phyloP scores from a whole-genome alignment of 2,329 filamentous ascomycete species.

The Diaporthe velutina region DNA sequence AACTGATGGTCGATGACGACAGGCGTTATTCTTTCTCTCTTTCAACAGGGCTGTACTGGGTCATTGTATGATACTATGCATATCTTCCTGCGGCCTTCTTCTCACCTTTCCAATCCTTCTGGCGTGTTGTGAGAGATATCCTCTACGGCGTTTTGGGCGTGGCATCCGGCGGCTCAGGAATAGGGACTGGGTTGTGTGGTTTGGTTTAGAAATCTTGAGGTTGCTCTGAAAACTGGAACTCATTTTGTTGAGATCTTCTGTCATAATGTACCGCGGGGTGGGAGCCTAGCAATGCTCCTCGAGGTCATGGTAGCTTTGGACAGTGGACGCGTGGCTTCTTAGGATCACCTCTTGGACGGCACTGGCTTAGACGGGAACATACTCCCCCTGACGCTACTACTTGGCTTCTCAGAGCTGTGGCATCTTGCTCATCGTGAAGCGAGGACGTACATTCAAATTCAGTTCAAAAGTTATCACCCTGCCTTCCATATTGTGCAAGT shows the following conservation, averaged over 20 bases:
- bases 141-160: conserved; percentile 40
- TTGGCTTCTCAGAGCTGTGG: background rate
- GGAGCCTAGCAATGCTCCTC: background rate
- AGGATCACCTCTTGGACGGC: background rate
- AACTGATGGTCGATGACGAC: background rate
- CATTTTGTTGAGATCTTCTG: background rate
- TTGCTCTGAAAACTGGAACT: conserved; percentile 20
- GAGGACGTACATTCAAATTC: conserved; percentile 18
- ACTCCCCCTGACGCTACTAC: background rate
- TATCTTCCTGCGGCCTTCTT: conserved; percentile 35
- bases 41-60: conserved; percentile 28
- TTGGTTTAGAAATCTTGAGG: conserved; percentile 28
- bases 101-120: conserved; percentile 35
- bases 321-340: background rate
- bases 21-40: conserved; percentile 7
- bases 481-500: background rate
- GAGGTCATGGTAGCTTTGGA: background rate
- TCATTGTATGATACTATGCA: conserved; percentile 39
- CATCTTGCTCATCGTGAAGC: background rate
- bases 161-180: conserved; percentile 33
- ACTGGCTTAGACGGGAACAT: background rate
- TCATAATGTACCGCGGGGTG: conserved; percentile 7
- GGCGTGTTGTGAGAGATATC: conserved; percentile 40
- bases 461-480: background rate
- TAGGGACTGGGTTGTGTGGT: conserved; percentile 16